phyloP scores from a whole-genome alignment of 75 land plant species.

The Larix kaempferi region DNA sequence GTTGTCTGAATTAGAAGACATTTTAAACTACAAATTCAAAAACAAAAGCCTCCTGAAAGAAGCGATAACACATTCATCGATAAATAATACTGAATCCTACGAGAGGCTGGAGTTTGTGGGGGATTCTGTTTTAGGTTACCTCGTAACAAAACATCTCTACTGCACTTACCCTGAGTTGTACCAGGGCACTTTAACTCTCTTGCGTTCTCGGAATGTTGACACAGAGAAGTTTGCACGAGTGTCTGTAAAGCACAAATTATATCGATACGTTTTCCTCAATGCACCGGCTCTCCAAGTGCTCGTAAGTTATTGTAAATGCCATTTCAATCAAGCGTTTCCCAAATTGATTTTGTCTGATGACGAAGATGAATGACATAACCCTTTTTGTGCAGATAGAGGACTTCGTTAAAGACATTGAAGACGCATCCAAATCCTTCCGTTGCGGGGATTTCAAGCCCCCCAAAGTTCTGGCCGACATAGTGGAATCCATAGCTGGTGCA shows the following conservation, averaged over 20 bases:
- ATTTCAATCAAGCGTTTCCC: neutral
- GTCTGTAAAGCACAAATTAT: constrained; percentile 29
- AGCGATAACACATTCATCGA: constrained; percentile 46
- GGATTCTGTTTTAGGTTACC: constrained; percentile 36
- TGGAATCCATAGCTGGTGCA: constrained; percentile 54
- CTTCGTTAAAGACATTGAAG: too few relatives aligned
- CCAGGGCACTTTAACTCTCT: constrained; percentile 36
- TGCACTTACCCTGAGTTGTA: constrained; percentile 21
- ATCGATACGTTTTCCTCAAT: constrained; percentile 29
- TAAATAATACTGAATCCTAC: constrained; percentile 4
- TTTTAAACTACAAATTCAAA: constrained; percentile 37
- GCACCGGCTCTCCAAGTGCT: constrained; percentile 16
- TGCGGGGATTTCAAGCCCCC: constrained; percentile 16
- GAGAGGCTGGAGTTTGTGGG: constrained; percentile 56
- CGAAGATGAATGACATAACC: too few relatives aligned
- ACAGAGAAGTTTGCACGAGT: constrained; percentile 58
- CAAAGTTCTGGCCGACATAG: constrained; percentile 36
- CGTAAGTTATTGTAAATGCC: constrained; percentile 16
- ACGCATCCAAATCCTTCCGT: neutral
- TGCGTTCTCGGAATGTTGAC: constrained; percentile 45
- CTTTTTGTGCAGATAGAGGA: too few relatives aligned
- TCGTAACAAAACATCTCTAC: constrained; percentile 35
- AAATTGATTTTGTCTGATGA: too few relatives aligned
- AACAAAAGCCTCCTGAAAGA: constrained; percentile 27
- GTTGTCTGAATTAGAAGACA: constrained; percentile 13